A percentile compares a stretch with the other conserved stretches of the same genome.
Conservation (phyloP, 179 eudicot species). For the Carnegiea gigantea region DNA sequence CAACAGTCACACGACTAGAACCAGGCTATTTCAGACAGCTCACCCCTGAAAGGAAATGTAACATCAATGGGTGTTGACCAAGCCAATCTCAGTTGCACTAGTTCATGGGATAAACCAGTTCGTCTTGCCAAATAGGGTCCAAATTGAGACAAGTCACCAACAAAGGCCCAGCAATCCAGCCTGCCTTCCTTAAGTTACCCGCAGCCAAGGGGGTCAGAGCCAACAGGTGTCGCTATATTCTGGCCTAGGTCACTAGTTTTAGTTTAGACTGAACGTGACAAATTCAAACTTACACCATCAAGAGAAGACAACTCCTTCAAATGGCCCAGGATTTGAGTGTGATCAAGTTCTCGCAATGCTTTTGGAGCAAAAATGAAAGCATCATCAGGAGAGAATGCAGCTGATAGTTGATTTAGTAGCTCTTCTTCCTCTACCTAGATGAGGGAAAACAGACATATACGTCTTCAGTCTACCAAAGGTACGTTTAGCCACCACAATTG, state of each 20-base stretch:
- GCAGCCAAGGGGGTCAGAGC: no score
- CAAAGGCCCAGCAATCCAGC: no score
- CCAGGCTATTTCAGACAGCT: no score
- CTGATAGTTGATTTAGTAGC: constrained; percentile 58
- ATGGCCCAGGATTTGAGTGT: constrained; percentile 42
- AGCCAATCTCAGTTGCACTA: no score
- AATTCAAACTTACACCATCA: constrained; percentile 51
- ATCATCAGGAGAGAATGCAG: constrained; percentile 77
- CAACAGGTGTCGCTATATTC: no score
- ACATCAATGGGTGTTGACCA: no score
- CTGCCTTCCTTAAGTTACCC: no score
- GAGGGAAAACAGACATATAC: constrained; percentile 19
- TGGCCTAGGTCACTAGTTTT: background rate
- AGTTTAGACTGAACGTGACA: background rate
- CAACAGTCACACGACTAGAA: no score
- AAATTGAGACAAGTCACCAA: no score
- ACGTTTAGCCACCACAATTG: background rate
- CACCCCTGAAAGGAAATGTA: no score
- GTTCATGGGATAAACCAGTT: no score
- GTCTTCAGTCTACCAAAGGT: background rate
- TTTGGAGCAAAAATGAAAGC: constrained; percentile 75
- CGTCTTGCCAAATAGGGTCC: background rate
- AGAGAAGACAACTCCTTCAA: constrained; percentile 55
- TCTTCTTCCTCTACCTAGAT: constrained; percentile 60
- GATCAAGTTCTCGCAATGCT: constrained; percentile 54